These are phyloP conservation scores for Macrolepiota albuminosa DNA, from an alignment of 768 basidiomycete genomes.

Conservation along the genomic window DNA sequence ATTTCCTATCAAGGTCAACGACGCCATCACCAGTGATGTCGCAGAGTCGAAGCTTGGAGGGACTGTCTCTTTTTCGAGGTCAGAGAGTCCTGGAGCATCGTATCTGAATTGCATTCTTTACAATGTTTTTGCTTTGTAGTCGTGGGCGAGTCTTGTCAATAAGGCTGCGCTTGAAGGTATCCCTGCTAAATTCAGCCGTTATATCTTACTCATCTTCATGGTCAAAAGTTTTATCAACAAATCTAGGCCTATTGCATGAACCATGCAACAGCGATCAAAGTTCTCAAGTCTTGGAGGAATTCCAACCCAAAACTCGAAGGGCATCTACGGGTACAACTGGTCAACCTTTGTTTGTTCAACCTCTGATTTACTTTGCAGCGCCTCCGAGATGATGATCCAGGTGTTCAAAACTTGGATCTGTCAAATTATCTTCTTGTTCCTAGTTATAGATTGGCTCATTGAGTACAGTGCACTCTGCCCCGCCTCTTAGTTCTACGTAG, in stretches of 20 bases:
- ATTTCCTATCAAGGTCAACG: constrained; percentile 51
- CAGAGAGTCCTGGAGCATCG: constrained; percentile 44
- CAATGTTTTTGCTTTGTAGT: constrained; percentile 34
- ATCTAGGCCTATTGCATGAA: constrained; percentile 85
- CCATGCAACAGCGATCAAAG: constrained; percentile 71
- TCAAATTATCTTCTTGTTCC: constrained; percentile 91
- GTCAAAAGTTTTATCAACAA: neutral
- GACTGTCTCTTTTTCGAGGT: constrained; percentile 26
- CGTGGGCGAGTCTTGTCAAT: constrained; percentile 92
- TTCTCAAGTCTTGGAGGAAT: constrained; percentile 68
- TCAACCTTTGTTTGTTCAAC: neutral
- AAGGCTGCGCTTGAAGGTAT: constrained; percentile 79
- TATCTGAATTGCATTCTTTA: neutral
- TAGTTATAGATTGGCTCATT: too few species aligned
- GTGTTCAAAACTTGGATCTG: constrained; percentile 77
- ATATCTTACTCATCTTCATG: constrained; percentile 47
- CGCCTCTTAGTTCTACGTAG: too few species aligned
- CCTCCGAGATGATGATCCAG: constrained; percentile 74
- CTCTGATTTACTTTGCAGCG: constrained; percentile 33
- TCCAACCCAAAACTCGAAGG: constrained; percentile 58
- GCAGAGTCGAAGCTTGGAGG: constrained; percentile 26
- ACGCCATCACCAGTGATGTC: constrained; percentile 60
- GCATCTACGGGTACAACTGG: constrained; percentile 60
- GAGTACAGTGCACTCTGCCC: too few species aligned
- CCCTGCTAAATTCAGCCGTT: constrained; percentile 36